Conservation (phyloP, 2,329 filamentous ascomycete genomes). For the Aaosphaeria arxii region DNA sequence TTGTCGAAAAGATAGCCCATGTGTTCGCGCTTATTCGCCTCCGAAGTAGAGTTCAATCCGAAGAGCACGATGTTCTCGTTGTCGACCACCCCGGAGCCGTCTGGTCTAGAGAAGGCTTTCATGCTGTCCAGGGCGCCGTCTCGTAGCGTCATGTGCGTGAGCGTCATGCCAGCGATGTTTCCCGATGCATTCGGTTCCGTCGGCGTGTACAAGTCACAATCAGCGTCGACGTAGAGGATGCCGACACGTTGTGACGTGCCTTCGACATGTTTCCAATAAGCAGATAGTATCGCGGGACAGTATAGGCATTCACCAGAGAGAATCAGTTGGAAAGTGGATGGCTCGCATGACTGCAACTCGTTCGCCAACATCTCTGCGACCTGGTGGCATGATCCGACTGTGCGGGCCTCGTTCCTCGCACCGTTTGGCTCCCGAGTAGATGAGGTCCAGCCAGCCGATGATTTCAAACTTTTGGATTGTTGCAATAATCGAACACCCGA, state of each 20-base stretch:
- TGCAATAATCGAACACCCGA: conserved; percentile 2
- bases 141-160: conserved; percentile 16
- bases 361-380: conserved; percentile 1
- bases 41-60: conserved; percentile 7
- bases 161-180: conserved; percentile 19
- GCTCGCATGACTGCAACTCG: background rate
- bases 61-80: conserved; percentile 15
- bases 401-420: conserved; percentile 12
- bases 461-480: conserved; percentile 2
- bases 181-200: conserved; percentile 7
- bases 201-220: conserved; percentile 14
- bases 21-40: conserved; percentile 7
- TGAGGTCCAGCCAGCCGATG: conserved; percentile 1
- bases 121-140: conserved; percentile 4
- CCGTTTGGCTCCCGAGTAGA: conserved; percentile 6
- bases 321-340: conserved; percentile 12
- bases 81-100: conserved; percentile 9
- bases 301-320: conserved; percentile 16
- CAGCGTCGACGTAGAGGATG: conserved; percentile 16
- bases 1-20: conserved; percentile 22
- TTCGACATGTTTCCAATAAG: conserved; percentile 1
- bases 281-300: conserved; percentile 11
- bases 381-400: conserved; percentile 5
- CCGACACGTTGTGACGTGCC: conserved; percentile 6
- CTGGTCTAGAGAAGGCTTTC: conserved; percentile 6